Evolutionary conservation across 768 basidiomycete species (phyloP).

Genomic region (Basidioascus undulatus): DNA sequence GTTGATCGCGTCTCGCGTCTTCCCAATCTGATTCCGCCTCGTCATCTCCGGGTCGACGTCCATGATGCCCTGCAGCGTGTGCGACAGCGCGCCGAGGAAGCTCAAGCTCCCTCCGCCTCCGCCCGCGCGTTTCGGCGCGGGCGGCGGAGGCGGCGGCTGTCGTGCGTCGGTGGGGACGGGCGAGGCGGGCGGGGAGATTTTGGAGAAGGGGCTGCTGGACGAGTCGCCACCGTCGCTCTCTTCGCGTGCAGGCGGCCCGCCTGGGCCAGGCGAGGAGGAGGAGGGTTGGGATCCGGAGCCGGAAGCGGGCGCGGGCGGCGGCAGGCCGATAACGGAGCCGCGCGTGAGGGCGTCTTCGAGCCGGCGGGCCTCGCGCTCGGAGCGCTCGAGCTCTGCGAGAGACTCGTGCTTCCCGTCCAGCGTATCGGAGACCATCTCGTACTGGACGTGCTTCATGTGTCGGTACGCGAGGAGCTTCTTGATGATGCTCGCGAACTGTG

Average conservation of each 20-base stretch:
- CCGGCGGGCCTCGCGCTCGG: slow-evolving; percentile 68
- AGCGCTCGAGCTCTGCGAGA: slow-evolving; percentile 73
- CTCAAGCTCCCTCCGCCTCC: slow-evolving; percentile 29
- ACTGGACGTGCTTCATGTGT: slow-evolving; percentile 94
- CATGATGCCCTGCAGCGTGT: slow-evolving; percentile 94
- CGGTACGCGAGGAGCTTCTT: slow-evolving; percentile 82
- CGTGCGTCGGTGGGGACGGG: too few relatives aligned
- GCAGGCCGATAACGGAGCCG: slow-evolving; percentile 5
- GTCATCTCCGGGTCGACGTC: slow-evolving; percentile 95
- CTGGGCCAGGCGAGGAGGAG: slow-evolving; percentile 37
- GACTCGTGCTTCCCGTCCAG: slow-evolving; percentile 62
- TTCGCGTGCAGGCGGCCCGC: slow-evolving; percentile 3
- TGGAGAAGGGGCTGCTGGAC: slow-evolving; percentile 2
- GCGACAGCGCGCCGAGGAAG: slow-evolving; percentile 68
- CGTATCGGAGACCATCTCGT: slow-evolving; percentile 81
- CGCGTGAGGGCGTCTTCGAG: slow-evolving; percentile 55
- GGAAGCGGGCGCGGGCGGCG: background rate
- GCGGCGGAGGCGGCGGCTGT: too few relatives aligned
- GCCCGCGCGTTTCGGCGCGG: background rate
- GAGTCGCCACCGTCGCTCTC: slow-evolving; percentile 2
- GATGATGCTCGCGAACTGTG: slow-evolving; percentile 84
- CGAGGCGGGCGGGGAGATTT: too few relatives aligned
- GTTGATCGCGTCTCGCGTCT: slow-evolving; percentile 83
- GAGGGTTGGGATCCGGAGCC: slow-evolving; percentile 25
- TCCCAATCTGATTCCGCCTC: slow-evolving; percentile 71